phyloP scores from a whole-genome alignment of 768 basidiomycete genomes.

The Mycena indigotica region DNA sequence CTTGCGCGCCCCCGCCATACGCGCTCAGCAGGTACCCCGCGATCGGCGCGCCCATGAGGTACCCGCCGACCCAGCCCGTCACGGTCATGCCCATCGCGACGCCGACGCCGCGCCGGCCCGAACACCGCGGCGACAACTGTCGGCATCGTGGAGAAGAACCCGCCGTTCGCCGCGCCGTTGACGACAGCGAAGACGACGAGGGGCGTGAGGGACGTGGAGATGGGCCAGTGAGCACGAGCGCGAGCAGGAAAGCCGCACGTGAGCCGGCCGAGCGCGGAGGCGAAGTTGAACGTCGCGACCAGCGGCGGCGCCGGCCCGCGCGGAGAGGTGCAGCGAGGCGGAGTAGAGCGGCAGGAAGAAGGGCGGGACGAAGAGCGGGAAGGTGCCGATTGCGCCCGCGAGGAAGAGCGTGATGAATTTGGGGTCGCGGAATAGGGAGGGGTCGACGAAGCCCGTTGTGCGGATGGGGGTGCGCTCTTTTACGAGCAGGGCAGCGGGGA shows the following conservation, averaged over 20 bases:
- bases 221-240: slow-evolving; percentile 32
- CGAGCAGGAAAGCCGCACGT: slow-evolving; percentile 29
- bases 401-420: slow-evolving; percentile 29
- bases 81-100: slow-evolving; percentile 37
- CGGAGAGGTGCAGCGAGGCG: slow-evolving; percentile 28
- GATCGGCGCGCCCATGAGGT: slow-evolving; percentile 30
- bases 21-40: slow-evolving; percentile 32
- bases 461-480: slow-evolving; percentile 23
- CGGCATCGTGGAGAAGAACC: slow-evolving; percentile 37
- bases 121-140: slow-evolving; percentile 33
- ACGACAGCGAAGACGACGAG: slow-evolving; percentile 29
- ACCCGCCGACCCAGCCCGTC: slow-evolving; percentile 34
- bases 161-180: slow-evolving; percentile 33
- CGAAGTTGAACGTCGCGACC: slow-evolving; percentile 36
- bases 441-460: slow-evolving; percentile 26
- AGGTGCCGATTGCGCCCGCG: slow-evolving; percentile 36
- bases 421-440: slow-evolving; percentile 34
- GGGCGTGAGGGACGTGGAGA: slow-evolving; percentile 26
- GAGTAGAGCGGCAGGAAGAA: slow-evolving; percentile 41
- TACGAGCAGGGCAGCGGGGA: slow-evolving; percentile 30
- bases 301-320: slow-evolving; percentile 29
- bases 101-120: slow-evolving; percentile 29
- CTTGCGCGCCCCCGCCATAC: slow-evolving; percentile 23
- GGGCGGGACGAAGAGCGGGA: slow-evolving; percentile 38
- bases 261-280: slow-evolving; percentile 36